These are phyloP conservation scores for Trichophyton rubrum DNA, from an alignment of 2,329 filamentous ascomycete species.

Conservation along the genomic window DNA sequence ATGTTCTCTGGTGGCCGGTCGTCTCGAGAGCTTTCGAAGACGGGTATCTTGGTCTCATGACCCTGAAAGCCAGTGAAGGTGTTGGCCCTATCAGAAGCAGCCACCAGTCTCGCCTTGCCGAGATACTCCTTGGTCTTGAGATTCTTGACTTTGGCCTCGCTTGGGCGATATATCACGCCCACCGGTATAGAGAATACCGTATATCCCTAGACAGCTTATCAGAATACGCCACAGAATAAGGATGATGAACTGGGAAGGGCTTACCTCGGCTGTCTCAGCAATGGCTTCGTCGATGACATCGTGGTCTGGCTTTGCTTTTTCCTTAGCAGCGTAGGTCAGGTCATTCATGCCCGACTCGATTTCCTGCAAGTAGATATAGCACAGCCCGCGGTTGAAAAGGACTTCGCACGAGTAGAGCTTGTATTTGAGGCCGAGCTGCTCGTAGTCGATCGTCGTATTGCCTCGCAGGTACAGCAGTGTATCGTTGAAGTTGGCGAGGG, in stretches of 20 bases:
- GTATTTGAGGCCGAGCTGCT: conserved; percentile 87
- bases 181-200: conserved; percentile 98
- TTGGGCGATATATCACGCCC: conserved; percentile 86
- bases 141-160: conserved; percentile 96
- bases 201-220: conserved; percentile 54
- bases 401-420: conserved; percentile 97
- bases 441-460: conserved; percentile 96
- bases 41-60: conserved; percentile 53
- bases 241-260: conserved; percentile 13
- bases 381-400: conserved; percentile 90
- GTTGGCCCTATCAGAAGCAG: conserved; percentile 68
- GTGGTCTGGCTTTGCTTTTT: conserved; percentile 92
- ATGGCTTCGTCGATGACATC: conserved; percentile 98
- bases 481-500: conserved; percentile 96
- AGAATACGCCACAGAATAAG: neutral
- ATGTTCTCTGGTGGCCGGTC: conserved; percentile 73
- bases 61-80: conserved; percentile 72
- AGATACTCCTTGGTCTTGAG: conserved; percentile 96
- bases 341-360: conserved; percentile 84
- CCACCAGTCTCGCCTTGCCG: conserved; percentile 86
- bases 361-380: conserved; percentile 93
- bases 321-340: conserved; percentile 77
- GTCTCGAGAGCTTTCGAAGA: conserved; percentile 38
- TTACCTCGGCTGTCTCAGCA: conserved; percentile 76
- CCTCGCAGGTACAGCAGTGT: conserved; percentile 86